Conservation (phyloP, 805 yeast species). For the Metschnikowia anglica region DNA sequence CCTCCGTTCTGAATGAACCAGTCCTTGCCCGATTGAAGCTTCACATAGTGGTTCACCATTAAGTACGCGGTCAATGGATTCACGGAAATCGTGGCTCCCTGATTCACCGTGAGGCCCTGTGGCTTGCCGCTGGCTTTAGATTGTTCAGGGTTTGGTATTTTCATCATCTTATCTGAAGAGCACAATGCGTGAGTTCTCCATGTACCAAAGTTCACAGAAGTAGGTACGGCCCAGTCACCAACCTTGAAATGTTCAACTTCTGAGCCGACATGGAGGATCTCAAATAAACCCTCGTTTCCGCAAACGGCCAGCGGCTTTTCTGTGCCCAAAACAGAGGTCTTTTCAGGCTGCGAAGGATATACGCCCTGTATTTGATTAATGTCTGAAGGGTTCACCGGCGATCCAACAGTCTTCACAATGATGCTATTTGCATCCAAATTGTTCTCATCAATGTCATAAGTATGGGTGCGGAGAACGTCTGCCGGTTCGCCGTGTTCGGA, state of each 20-base stretch:
- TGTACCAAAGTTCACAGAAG: slow-evolving; percentile 79
- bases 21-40: slow-evolving; percentile 61
- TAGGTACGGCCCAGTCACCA: slow-evolving; percentile 87
- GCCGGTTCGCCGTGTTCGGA: slow-evolving; percentile 65
- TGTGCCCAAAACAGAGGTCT: slow-evolving; percentile 55
- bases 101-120: slow-evolving; percentile 39
- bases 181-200: slow-evolving; percentile 81
- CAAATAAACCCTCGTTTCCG: slow-evolving; percentile 24
- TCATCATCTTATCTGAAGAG: slow-evolving; percentile 50
- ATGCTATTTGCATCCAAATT: slow-evolving; percentile 37
- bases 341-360: slow-evolving; percentile 47
- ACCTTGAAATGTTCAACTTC: slow-evolving; percentile 16
- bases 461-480: slow-evolving; percentile 53
- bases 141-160: slow-evolving; percentile 53
- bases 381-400: slow-evolving; percentile 46
- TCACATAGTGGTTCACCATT: slow-evolving; percentile 70
- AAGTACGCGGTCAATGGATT: slow-evolving; percentile 92
- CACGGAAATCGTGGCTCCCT: slow-evolving; percentile 88
- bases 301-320: slow-evolving; percentile 32
- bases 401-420: slow-evolving; percentile 36
- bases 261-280: slow-evolving; percentile 21
- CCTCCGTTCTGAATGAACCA: slow-evolving; percentile 98
- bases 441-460: slow-evolving; percentile 48
- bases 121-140: slow-evolving; percentile 39
- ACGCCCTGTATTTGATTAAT: slow-evolving; percentile 49